Percentiles rank a stretch among this genome's conserved stretches.
phyloP scores from a whole-genome alignment of 2,329 filamentous ascomycete genomes.

The Pseudocercospora pini-densiflorae region DNA sequence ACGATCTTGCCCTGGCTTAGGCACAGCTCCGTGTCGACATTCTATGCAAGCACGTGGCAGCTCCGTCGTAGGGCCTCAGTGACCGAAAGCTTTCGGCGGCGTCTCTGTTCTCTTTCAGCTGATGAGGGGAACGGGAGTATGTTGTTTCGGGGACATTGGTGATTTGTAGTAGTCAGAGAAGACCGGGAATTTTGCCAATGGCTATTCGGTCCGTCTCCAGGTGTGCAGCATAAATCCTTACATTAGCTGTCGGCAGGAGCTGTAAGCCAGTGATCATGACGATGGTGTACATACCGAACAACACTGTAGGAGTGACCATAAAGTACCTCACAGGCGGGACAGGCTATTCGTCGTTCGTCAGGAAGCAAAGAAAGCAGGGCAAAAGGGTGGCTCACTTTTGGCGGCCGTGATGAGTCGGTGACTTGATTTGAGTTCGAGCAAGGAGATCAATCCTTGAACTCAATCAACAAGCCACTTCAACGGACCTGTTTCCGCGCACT shows the following conservation, averaged over 20 bases:
- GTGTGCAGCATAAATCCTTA: not conserved
- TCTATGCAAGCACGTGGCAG: not conserved
- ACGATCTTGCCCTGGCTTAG: not conserved
- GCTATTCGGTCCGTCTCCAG: not conserved
- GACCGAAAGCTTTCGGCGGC: not conserved
- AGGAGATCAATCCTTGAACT: not conserved
- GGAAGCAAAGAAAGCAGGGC: not conserved
- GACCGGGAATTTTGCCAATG: not conserved
- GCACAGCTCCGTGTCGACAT: conserved; percentile 2
- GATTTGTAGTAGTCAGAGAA: not conserved
- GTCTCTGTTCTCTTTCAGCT: not conserved
- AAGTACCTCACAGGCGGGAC: too few species aligned
- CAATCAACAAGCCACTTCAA: not conserved
- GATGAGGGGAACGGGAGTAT: not conserved
- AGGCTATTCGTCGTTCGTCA: too few species aligned
- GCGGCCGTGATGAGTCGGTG: not conserved
- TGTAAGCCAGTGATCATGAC: not conserved
- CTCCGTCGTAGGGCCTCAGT: not conserved
- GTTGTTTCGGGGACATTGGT: too few species aligned
- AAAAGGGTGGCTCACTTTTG: not conserved
- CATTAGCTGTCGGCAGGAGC: not conserved
- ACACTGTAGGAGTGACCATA: not conserved
- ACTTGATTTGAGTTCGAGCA: not conserved
- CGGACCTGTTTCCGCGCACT: not conserved
- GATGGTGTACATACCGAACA: not conserved